phyloP scores from a whole-genome alignment of 441 rosid genomes.

The Adansonia gregorii region DNA sequence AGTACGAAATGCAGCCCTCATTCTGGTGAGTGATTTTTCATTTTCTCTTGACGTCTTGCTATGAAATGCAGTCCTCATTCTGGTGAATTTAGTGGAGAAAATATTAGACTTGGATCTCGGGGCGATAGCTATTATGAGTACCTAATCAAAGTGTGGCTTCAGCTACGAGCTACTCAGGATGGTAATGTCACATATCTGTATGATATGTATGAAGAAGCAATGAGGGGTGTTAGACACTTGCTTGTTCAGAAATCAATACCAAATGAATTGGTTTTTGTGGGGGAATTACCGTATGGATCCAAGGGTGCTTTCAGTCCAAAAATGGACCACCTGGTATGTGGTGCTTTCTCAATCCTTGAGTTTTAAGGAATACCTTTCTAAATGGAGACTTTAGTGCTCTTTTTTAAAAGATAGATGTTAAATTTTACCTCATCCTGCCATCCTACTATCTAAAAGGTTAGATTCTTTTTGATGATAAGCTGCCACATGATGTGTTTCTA shows the following conservation, averaged over 20 bases:
- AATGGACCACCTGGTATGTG: conserved; percentile 98
- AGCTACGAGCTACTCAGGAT: conserved; percentile 56
- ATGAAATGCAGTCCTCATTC: conserved; percentile 72
- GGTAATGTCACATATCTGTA: conserved; percentile 64
- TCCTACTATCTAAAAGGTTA: background rate
- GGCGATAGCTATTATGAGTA: conserved; percentile 99
- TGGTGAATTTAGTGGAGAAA: conserved; percentile 86
- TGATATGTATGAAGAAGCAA: conserved; percentile 91
- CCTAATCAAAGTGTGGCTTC: conserved; percentile 96
- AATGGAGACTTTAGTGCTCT: conserved; percentile 16
- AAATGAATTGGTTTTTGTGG: conserved; percentile 81
- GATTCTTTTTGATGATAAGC: background rate
- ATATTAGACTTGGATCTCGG: conserved; percentile 96
- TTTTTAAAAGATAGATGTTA: background rate
- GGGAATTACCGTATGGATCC: conserved; percentile 87
- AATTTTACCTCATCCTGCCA: background rate
- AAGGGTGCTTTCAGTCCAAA: conserved; percentile 84
- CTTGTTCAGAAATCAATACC: conserved; percentile 88
- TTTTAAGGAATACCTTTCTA: conserved; percentile 19
- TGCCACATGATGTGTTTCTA: background rate
- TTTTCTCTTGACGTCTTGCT: conserved; percentile 16
- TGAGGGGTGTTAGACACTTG: conserved; percentile 87
- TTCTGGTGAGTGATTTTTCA: conserved; percentile 51
- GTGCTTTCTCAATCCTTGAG: conserved; percentile 29
- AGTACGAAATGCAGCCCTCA: conserved; percentile 62